A percentile compares a stretch with the other conserved stretches of the same genome.
Conservation (phyloP, 148 eudicot species). For the Dysphania ambrosioides region DNA sequence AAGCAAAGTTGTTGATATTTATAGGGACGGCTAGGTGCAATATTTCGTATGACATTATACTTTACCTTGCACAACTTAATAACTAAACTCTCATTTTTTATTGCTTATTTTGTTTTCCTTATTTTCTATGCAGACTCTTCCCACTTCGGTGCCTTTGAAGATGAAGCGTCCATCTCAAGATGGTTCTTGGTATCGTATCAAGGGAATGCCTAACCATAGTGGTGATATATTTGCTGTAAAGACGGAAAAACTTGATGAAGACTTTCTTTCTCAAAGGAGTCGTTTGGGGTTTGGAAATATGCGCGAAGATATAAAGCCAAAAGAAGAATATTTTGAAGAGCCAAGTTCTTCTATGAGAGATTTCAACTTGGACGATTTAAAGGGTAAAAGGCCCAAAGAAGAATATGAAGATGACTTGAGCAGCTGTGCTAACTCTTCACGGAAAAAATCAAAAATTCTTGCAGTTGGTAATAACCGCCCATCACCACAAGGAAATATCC, state of each 20-base stretch:
- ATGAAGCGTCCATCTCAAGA: constrained; percentile 13
- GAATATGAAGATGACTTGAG: constrained; percentile 45
- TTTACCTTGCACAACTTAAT: background rate
- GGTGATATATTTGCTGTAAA: constrained; percentile 41
- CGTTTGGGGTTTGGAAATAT: constrained; percentile 18
- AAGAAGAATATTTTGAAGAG: constrained; percentile 55
- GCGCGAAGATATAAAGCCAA: constrained; percentile 48
- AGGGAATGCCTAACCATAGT: constrained; percentile 34
- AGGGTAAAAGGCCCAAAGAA: constrained; percentile 69
- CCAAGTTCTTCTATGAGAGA: constrained; percentile 29
- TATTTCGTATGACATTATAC: background rate
- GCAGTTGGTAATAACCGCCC: constrained; percentile 12
- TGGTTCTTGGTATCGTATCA: constrained; percentile 30
- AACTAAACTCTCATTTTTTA: background rate
- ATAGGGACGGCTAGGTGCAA: too few relatives aligned
- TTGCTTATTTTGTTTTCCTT: constrained; percentile 1
- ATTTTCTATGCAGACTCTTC: constrained; percentile 22
- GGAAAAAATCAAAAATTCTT: constrained; percentile 30
- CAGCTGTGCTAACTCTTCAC: constrained; percentile 27
- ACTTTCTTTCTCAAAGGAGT: constrained; percentile 24
- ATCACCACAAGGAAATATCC: constrained; percentile 24
- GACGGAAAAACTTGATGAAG: constrained; percentile 45
- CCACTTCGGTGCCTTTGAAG: constrained; percentile 4
- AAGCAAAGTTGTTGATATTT: background rate
- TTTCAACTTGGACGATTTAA: constrained; percentile 27